Base-by-base conservation (phyloP, 1,284 basidiomycete genomes). In the Rhizopogon parksii region DNA sequence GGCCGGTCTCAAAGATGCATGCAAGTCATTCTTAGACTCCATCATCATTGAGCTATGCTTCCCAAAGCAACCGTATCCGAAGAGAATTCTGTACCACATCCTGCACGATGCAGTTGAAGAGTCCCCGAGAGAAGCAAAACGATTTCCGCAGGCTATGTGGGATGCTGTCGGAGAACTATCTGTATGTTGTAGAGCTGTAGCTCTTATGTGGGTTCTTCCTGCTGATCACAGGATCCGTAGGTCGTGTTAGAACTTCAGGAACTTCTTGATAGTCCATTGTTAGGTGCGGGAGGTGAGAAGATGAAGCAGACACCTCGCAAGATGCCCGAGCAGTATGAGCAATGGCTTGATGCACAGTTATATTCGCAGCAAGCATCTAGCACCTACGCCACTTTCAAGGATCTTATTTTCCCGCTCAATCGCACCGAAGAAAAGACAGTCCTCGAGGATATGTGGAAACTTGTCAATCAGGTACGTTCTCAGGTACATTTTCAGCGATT, bases 41-140 rank as follows among this genome's bases (percentile, higher is more conserved):
- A 85, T 89, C 51, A 76, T 90, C 54, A 78, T 90, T 53, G 88
- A 90, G 60, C 66, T 90, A 2, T 85, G 82, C 60, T 81, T 90
- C 54, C 87, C 87, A 4, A 66, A 72, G 40, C 80, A 82, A 1
- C 69, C 71, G 0, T 85, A 84, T 63, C 83, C 86, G 2, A 79
- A 76, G 59, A 71, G 74, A 46, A 70, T 88, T 36, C 61, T 90
- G 21, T 80, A 80, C 57, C 72, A 78, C 50, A 77, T 87, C 36
- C 71, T 90, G 25, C 77, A 76, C 50, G 83, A 88, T 39, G 82
- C 83, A 8, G 71, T 84, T 14, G 75, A 81, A 15, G 87, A 90
- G 63, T 75, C 80, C 6, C 84, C 85, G 1, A 76, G 71, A 46
- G 85, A 88, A 54, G 77, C 80, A 4, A 83, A 78, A 60, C 79